Percentiles rank a stretch among this genome's conserved stretches.
Evolutionary conservation across 1,284 basidiomycete genomes (phyloP).

Genomic region (Fomitopsis pinicola): DNA sequence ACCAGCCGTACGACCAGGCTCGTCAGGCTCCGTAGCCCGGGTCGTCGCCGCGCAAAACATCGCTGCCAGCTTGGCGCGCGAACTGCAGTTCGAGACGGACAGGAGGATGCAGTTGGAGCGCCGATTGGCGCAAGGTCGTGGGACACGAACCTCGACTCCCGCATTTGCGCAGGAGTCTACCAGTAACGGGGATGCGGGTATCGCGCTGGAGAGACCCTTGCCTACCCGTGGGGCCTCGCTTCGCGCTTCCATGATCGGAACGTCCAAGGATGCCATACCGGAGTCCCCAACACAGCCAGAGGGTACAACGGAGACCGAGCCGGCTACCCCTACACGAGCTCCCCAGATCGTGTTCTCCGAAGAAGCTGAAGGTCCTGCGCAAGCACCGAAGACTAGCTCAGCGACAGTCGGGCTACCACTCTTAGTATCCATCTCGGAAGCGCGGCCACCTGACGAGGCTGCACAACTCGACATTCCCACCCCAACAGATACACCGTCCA

Average conservation of each 20-base stretch:
- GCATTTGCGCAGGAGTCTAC: neutral
- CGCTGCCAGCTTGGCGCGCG: slow-evolving; percentile 54
- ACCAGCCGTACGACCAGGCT: slow-evolving; percentile 18
- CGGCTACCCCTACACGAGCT: neutral
- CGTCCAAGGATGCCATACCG: neutral
- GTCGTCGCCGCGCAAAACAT: slow-evolving; percentile 57
- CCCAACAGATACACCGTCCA: too few relatives aligned
- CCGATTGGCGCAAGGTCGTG: slow-evolving; percentile 17
- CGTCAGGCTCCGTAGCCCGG: slow-evolving; percentile 39
- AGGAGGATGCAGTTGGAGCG: slow-evolving; percentile 52
- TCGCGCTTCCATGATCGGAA: neutral
- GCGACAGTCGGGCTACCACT: neutral
- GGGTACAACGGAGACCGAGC: neutral
- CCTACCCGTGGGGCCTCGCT: neutral
- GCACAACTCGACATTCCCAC: too few relatives aligned
- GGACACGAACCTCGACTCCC: slow-evolving; percentile 4
- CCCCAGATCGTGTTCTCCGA: neutral
- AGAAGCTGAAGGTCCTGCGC: neutral
- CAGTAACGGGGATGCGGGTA: neutral
- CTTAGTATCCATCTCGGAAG: neutral
- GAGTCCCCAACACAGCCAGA: neutral
- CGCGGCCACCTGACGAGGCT: too few relatives aligned
- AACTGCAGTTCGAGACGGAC: slow-evolving; percentile 63
- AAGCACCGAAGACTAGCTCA: neutral
- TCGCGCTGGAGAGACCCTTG: slow-evolving; percentile 9